Base-by-base conservation (phyloP, 192 early-diverging fungal genomes). In the Backusella luteola region DNA sequence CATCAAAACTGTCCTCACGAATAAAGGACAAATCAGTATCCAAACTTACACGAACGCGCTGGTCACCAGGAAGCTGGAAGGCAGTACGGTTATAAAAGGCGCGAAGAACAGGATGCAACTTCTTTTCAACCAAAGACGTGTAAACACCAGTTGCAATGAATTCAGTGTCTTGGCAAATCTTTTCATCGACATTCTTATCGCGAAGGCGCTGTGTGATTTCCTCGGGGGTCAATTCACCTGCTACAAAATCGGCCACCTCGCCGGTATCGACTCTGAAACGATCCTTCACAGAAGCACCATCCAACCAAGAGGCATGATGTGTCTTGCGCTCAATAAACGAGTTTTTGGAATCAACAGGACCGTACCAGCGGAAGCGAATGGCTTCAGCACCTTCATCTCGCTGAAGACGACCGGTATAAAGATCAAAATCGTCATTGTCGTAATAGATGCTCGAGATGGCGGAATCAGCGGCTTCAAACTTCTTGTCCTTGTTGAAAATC, bases 21-120 rank as follows among this genome's bases (percentile, higher is more conserved):
- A 97, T 93, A 88, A 98, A 94, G 66, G 93, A 91, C 66, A 99
- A 84, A 79, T 99, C 94, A 0, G 96, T 96, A 83, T 99, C 97
- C 5, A 99, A 85, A 46, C 95, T 96, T 44, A 99, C 94, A 56
- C 97, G 90, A 68, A 98, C 96, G 11, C 93, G 87, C 6, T 94
- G 89, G 36, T 83, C 81, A 29, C 95, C 96, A 66, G 81, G 81
- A 12, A 83, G 59, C 66, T 83, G 81, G 70, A 83, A 83, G 26
- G 81, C 81, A n/a, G 77, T 83, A 52, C 81, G 81, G 23, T 77
- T 75, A 69, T 83, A 83, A 26, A 79, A 79, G 14, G 75, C 73
- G 32, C 81, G 81, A 2, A 79, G 52, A 29, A 83, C 77, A 8
- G 81, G 81, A 9, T 73, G 9, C 4, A 80, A 41, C 1, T 77